Evolutionary conservation across 225 moss, liverwort and hornwort genomes (phyloP), one percentile per base, ranked within the genome.

Genomic region (Ulota crispa): DNA sequence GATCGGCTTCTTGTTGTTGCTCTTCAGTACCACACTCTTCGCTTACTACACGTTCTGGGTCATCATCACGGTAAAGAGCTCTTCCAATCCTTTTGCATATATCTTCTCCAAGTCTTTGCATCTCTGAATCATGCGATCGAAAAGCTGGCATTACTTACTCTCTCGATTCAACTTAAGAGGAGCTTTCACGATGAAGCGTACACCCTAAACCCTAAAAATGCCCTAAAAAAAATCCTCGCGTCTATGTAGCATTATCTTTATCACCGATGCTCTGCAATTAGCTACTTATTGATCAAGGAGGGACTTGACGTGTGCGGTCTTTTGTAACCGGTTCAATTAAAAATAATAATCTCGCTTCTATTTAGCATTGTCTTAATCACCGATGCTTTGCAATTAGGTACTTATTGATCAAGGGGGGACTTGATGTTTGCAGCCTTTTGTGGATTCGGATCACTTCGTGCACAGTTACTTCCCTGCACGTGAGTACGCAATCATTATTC

Each of bases 361-460:
- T 47, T 27, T 5, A 43, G 34, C 32, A 37, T 56, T 2, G 60
- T 8, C 39, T 11, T n/a, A 45, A 53, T 21, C 8, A 34, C 27
- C 2, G 15, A 27, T 36, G 26, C 24, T 59, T 73, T 50, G 47
- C 27, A 57, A 59, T 64, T 0, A 62, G 55, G 9, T 50, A 4
- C 12, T 42, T 62, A 28, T 75, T 80, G 26, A 80, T 64, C 18
- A 7, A 30, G 6, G 6, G 4, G 8, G 45, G n/a, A 8, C 24
- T 61, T 54, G 18, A 65, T 20, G 24, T 78, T 54, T 81, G 87
- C 94, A 95, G 95, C 98, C 98, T 59, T 99, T 99, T 81, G 98
- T 99, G 81, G 98, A 99, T 86, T 90, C 89, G 71, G 98, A 99
- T 86, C 98, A 99, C 81, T 99, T 95, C 79, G 91, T 99, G 43